phyloP scores from a whole-genome alignment of 192 early-diverging fungal species.

The Linnemannia hyalina region DNA sequence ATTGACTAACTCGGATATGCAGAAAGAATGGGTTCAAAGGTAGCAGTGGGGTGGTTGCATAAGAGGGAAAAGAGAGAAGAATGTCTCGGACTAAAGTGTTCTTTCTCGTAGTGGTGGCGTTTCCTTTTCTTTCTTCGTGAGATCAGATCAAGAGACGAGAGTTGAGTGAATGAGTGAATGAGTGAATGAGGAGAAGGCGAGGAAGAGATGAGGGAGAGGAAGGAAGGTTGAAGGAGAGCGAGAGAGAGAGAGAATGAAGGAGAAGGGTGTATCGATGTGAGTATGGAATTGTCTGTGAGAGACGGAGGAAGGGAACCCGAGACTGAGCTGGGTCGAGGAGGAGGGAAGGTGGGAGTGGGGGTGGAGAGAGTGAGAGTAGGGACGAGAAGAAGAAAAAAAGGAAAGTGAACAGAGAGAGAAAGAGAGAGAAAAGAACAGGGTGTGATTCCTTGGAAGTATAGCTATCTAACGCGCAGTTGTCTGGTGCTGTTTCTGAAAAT shows the following conservation, averaged over 20 bases:
- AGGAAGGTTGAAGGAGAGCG: not conserved
- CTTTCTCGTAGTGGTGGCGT: not conserved
- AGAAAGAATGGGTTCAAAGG: not conserved
- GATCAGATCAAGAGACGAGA: not conserved
- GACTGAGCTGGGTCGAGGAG: not conserved
- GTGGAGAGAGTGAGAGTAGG: not conserved
- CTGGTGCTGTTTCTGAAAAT: no score
- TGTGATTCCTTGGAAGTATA: no score
- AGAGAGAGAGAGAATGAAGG: not conserved
- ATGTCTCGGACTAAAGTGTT: not conserved
- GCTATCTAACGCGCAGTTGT: no score
- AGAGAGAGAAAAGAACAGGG: not conserved
- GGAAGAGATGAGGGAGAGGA: not conserved
- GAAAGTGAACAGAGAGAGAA: not conserved
- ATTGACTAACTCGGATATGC: not conserved
- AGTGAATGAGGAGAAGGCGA: not conserved
- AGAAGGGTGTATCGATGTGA: not conserved
- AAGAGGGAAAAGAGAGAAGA: not conserved
- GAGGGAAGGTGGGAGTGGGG: not conserved
- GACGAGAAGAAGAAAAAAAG: not conserved
- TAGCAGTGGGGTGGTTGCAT: no score
- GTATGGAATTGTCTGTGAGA: not conserved
- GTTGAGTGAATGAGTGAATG: not conserved
- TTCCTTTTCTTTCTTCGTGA: not conserved
- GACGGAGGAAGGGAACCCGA: not conserved